Base-by-base conservation (phyloP, 768 basidiomycete species). In the Chalciporus piperatus region DNA sequence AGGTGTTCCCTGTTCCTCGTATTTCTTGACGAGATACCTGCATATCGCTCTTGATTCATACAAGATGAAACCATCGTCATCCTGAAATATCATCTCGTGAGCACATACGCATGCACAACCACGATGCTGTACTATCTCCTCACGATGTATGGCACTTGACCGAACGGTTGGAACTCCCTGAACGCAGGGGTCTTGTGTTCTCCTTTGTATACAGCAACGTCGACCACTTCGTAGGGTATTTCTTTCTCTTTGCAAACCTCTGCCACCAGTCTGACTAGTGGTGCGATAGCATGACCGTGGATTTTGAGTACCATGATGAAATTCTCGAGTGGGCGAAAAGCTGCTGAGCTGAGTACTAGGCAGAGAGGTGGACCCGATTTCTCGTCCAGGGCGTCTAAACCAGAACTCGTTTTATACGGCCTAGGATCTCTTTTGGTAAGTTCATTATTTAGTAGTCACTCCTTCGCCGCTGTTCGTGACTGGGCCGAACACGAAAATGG, bases 231-330 rank as follows among this genome's bases (percentile, higher is more conserved):
- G 56, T 73, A 76, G 1, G 66, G 65, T 11, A 78, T 59, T 17
- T 68, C 58, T 52, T 70, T 67, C 55, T 78, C 75, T 50, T 72
- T 69, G 56, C 69, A 65, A 16, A 76, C 63, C 41, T 59, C 44
- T 8, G 69, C 72, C n/a, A 76, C 76, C 16, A 74, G 67, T 32
- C 66, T 66, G 37, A 72, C 73, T 62, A 68, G 70, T 16, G 73
- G 71, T 8, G 75, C 75, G 28, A 55, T 13, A 0, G 66, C 44
- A n/a, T 52, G 58, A 11, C 76, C 76, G 47, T 75, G 71, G 13
- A 80, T 71, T 56, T 75, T 77, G 54, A 79, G 58, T 25, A 73
- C 71, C 77, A 79, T 79, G 38, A 41, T 20, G 14, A 32, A 25
- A 8, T 27, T 27, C 3, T 20, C 16, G 28, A 37, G 48, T 22